Percentiles rank a stretch among this genome's conserved stretches.
Evolutionary conservation across 306 rosid species (phyloP).

Genomic region (Malus sieversii): DNA sequence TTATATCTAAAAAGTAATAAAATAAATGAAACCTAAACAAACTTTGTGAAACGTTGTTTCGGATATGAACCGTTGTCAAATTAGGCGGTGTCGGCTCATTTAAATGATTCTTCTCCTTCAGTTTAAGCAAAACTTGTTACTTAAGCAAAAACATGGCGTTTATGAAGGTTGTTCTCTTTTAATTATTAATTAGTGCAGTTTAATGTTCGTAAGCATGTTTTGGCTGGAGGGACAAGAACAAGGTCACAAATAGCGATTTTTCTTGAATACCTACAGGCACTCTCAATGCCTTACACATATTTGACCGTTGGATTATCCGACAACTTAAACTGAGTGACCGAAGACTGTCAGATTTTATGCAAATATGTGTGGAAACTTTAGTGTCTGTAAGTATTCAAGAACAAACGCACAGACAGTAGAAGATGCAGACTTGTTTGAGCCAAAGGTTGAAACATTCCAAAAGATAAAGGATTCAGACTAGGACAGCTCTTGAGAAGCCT

Average conservation of each 20-base stretch:
- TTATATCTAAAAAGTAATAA: too few species aligned
- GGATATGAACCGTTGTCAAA: too few species aligned
- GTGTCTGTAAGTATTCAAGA: background rate
- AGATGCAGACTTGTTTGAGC: background rate
- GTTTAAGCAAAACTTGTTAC: background rate
- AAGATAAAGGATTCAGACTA: background rate
- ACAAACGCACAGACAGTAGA: background rate
- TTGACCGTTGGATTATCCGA: too few species aligned
- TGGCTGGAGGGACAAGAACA: background rate
- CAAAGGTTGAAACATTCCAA: background rate
- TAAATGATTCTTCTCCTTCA: background rate
- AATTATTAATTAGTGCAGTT: background rate
- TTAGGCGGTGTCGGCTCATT: background rate
- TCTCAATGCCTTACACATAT: too few species aligned
- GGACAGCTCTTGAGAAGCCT: background rate
- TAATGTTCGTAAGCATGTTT: background rate
- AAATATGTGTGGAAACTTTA: too few species aligned
- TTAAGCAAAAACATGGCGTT: background rate
- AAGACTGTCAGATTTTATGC: too few species aligned
- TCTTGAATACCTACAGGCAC: background rate
- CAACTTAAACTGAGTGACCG: too few species aligned
- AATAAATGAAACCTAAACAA: too few species aligned
- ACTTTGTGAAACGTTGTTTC: too few species aligned
- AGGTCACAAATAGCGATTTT: background rate
- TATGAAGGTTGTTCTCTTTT: background rate